Evolutionary conservation across 805 yeast genomes (phyloP).

Genomic region (Cyberlindnera sargentensis): DNA sequence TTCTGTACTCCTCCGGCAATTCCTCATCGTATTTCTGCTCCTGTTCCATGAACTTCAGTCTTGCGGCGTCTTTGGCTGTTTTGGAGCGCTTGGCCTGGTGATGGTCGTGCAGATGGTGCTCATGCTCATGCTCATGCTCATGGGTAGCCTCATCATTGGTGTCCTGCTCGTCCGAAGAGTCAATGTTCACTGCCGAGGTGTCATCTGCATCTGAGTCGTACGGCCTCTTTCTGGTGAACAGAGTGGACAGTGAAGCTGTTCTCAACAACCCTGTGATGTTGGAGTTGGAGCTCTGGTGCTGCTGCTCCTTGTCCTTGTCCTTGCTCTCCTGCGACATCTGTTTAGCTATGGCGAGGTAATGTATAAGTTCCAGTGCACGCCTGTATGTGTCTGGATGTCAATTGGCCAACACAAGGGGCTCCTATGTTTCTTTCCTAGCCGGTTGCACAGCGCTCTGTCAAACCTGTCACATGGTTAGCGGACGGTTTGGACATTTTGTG

Average conservation of each 20-base stretch:
- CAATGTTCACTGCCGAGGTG: not conserved
- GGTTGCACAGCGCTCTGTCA: too few species aligned
- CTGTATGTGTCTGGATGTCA: too few species aligned
- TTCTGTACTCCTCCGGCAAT: slow-evolving; percentile 63
- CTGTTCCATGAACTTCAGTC: slow-evolving; percentile 27
- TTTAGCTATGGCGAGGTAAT: too few species aligned
- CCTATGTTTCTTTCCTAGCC: too few species aligned
- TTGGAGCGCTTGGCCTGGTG: slow-evolving; percentile 17
- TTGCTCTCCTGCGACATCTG: too few species aligned
- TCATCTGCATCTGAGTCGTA: slow-evolving; percentile 11
- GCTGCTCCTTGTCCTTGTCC: too few species aligned
- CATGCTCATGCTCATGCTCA: not conserved
- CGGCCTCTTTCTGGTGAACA: slow-evolving; percentile 14
- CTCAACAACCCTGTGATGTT: slow-evolving; percentile 12
- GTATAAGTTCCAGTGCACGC: too few species aligned
- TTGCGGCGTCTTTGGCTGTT: slow-evolving; percentile 20
- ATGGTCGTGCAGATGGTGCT: not conserved
- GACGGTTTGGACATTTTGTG: too few species aligned
- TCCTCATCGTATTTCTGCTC: slow-evolving; percentile 58
- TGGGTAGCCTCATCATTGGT: slow-evolving; percentile 6
- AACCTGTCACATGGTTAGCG: too few species aligned
- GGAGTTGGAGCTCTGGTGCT: not conserved
- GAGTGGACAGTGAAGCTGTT: slow-evolving; percentile 15
- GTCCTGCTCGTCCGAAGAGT: slow-evolving; percentile 6
- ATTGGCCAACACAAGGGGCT: too few species aligned